Evolutionary conservation across 1,139 yeast species (phyloP), one percentile per base, ranked within the genome.

Genomic region (Eremothecium gossypii): DNA sequence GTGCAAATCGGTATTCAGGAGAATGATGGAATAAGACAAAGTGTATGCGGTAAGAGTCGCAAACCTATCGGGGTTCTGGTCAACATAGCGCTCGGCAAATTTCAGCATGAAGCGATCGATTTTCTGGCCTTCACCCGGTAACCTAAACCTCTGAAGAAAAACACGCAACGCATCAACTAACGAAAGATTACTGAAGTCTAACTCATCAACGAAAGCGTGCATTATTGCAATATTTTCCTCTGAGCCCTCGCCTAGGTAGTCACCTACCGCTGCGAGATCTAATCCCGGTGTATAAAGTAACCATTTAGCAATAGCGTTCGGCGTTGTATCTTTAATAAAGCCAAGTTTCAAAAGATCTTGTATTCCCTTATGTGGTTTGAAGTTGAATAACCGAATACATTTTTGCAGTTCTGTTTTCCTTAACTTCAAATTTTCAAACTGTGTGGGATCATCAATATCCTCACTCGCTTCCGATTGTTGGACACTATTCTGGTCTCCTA

Each of bases 71-170:
- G 96, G 96, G 57, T 91, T 93, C 43, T 93, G 96, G 49, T 82
- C 78, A 31, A 81, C 80, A 57, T 82, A 93, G 52, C 95, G 72
- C 61, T 87, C 96, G 2, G 98, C 98, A 68, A 93, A 93, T 57
- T 93, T 91, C 57, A 91, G 74, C 96, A 93, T 86, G 58, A 80
- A 86, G 54, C 99, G 73, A 69, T 93, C 98, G 61, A 93, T 89
- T 58, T 91, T 91, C 64, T 93, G 99, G 2, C 96, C 89, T 66
- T 93, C 99, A 38, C 99, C 99, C 0, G 99, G 98, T 46, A 93
- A 71, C 60, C 98, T 73, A 65, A 93, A 93, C 36, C 79, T 73
- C 60, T 93, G 98, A 46, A 93, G 71, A 56, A 86, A 86, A 8
- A 68, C 69, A 54, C 98, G 76, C 68, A 93, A 69, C 0, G 97